Evolutionary conservation across 768 basidiomycete species (phyloP), one percentile per base, ranked within the genome.

Genomic region (Gymnopilus junonius): DNA sequence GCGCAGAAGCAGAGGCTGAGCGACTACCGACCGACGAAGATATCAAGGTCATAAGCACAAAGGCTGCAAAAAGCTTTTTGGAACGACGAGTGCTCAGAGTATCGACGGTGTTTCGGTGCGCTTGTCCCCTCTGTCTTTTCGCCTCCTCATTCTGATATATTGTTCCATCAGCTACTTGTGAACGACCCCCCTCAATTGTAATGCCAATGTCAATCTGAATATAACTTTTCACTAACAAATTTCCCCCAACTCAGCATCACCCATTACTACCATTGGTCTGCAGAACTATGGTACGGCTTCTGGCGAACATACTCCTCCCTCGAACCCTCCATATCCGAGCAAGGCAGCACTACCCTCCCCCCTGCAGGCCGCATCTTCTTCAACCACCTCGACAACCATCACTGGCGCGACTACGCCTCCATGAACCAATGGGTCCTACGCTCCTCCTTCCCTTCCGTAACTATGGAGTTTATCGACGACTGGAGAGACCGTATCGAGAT

Each of bases 211-310:
- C 35, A 25, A 11, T 27, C 35, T 37, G n/a, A 3, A 25, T 37
- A 35, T 23, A 23, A 27, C 39, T 40, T 37, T 7, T 12, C 54
- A 40, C 23, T 55, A 27, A 55, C 39, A 27, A 21, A 53, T 31
- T 56, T 8, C 27, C 27, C 31, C 25, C 12, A 31, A 12, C 29
- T 42, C 50, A 94, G 92, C 76, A 84, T 97, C 59, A 92, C 91
- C 1, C 95, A 97, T 75, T 97, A 96, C 73, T 97, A 95, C 73
- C 95, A 98, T 70, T 95, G 92, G 87, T 87, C 91, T 32, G 95
- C 95, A 4, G 95, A 98, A 71, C 85, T 95, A 20, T 90, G 92
- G 79, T 93, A 94, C 66, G 95, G 95, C 40, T 86, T 96, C 68
- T 97, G 95, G 95, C 85, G 94, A 8, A 88, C 94, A 0, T 97